Base-by-base conservation (phyloP, 2,329 filamentous ascomycete species). In the Stachybotrys chlorohalonatus region DNA sequence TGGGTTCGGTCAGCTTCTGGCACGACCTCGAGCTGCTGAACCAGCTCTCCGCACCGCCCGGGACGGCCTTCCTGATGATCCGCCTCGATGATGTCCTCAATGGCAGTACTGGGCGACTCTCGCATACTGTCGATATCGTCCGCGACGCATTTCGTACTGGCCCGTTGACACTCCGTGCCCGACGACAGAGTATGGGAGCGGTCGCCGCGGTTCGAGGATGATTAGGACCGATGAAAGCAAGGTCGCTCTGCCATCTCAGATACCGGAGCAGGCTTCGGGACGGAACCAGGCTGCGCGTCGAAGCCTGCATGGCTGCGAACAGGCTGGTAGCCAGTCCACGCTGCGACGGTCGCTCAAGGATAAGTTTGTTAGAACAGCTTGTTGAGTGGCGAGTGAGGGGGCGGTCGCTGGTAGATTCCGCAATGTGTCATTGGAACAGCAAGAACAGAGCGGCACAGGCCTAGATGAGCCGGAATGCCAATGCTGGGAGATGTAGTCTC, bases 161-260 rank as follows among this genome's bases (percentile, higher is more conserved):
- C 47, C 48, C 47, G 32, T 51, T 53, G 31, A 55, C 53, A 31
- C 51, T 51, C 57, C 64, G 59, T n/a, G 56, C 51, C 49, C 56
- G 61, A 7, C 63, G 54, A 49, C 64, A 61, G 45, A 57, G 48
- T 51, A 53, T 52, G 50, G 58, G 47, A 31, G 53, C 54, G 45
- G 55, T 54, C 51, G 56, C 58, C 42, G 54, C 45, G 42, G 47
- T 50, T 39, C 30, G 15, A 47, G 49, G 39, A 36, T 67, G 64
- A 62, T 72, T 75, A 53, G 72, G 66, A 54, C 66, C 73, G 68
- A 80, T 77, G 62, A 82, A 79, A 58, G 80, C 65, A 54, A 75
- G 75, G 62, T 87, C 80, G 59, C 87, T 83, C 68, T 92, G 89
- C 53, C 77, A 81, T 60, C 83, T 84, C 59, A 94, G 77, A 68